Base-by-base conservation (phyloP, 78 protist genomes). In the Cavenderia fasciculata region DNA sequence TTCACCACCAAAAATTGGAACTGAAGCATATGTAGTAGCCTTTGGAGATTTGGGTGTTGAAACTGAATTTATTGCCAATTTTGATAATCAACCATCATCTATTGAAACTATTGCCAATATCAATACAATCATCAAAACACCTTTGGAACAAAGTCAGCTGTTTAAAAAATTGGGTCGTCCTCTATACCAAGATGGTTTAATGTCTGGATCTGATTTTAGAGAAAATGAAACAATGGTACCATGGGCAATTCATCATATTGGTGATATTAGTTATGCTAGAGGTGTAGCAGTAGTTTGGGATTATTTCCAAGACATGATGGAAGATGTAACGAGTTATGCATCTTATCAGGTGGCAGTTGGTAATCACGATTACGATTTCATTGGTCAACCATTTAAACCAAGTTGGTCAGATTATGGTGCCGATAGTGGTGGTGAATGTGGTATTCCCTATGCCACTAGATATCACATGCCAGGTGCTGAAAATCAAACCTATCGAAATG, bases 341-440 rank as follows among this genome's bases (percentile, higher is more conserved):
- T 74, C 86, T 29, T 78, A 52, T 40, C 43, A 59, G 86, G 49
- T 49, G 11, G 11, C 25, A 12, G 65, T 34, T 33, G 49, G 74
- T 8, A 68, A 68, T 8, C 74, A 68, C 74, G 74, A 68, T 25
- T 46, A 49, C 18, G 74, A 68, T 33, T 68, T 27, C 65, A 7
- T 34, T 19, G 49, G 49, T 12, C 27, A 12, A 49, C 54, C 54
- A 49, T 49, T 49, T 14, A 49, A 18, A 14, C 54, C 54, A 10
- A 33, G 8, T 5, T 16, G 18, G 43, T n/a, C 54, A 40, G 23
- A 25, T 5, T 33, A 77, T 52, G 84, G 43, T 21, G 34, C 27
- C 34, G 86, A 78, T 29, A 52, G 75, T 70, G 84, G 84, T 25
- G 86, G 86, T 11, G 86, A 78, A 70, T 78, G 86, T 56, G 86